phyloP scores from a whole-genome alignment of 1,284 basidiomycete genomes.

The Caloboletus inedulis region DNA sequence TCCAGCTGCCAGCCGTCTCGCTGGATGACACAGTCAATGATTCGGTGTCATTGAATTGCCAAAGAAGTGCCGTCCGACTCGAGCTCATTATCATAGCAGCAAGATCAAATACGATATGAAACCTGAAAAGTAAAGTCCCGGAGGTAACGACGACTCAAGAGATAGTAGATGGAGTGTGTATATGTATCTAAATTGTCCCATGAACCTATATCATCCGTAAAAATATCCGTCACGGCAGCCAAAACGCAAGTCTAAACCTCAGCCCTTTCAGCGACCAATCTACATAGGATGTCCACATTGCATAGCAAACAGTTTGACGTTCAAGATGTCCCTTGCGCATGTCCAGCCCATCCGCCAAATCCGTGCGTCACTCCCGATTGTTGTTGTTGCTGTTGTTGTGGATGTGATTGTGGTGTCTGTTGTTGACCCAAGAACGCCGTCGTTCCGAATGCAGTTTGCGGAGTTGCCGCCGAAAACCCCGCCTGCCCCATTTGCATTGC shows the following conservation, averaged over 20 bases:
- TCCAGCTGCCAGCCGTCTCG: neutral
- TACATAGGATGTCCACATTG: neutral
- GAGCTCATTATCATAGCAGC: neutral
- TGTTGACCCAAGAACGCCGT: conserved; percentile 13
- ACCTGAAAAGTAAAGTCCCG: neutral
- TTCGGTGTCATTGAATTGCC: neutral
- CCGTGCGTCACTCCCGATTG: conserved; percentile 4
- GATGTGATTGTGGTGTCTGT: conserved; percentile 6
- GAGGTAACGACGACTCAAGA: neutral
- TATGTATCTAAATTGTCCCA: conserved; percentile 2
- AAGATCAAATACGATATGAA: conserved; percentile 1
- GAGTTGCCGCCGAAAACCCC: conserved; percentile 2
- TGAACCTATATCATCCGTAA: neutral
- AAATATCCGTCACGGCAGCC: neutral
- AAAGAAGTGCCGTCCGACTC: neutral
- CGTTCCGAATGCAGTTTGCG: conserved; percentile 15
- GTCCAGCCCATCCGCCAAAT: conserved; percentile 20
- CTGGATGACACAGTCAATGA: neutral
- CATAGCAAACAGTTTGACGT: neutral
- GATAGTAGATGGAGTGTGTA: neutral
- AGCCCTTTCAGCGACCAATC: neutral
- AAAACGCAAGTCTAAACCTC: neutral
- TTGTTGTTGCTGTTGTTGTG: conserved; percentile 11
- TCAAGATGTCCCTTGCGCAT: conserved; percentile 17
- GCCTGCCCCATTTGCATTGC: conserved; percentile 15